phyloP scores from a whole-genome alignment of 495 filamentous ascomycete genomes.

The Penicillium antarcticum region DNA sequence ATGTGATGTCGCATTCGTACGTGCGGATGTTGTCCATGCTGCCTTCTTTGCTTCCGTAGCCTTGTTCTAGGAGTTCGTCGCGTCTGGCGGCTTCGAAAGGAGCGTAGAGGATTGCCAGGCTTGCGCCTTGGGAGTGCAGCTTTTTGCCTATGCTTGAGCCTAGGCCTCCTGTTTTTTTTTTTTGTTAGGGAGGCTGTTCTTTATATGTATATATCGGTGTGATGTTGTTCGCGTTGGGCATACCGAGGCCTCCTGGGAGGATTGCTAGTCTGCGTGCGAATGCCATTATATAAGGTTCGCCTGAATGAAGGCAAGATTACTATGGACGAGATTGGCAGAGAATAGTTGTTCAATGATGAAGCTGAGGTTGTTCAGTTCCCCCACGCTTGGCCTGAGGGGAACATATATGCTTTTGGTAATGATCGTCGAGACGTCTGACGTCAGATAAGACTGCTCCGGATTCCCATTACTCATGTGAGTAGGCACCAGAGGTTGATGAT shows the following conservation, averaged over 20 bases:
- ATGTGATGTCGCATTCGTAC: conserved; percentile 43
- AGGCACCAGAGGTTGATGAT: not conserved
- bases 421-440: not conserved
- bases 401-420: not conserved
- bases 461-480: no score
- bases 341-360: not conserved
- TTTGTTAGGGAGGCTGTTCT: no score
- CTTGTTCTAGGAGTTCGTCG: conserved; percentile 30
- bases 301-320: no score
- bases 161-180: conserved; percentile 32
- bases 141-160: conserved; percentile 40
- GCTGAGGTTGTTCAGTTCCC: not conserved
- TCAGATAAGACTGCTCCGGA: not conserved
- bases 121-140: conserved; percentile 33
- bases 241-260: conserved; percentile 40
- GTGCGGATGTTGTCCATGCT: conserved; percentile 24
- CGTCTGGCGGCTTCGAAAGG: conserved; percentile 37
- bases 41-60: conserved; percentile 20
- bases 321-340: not conserved
- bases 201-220: not conserved
- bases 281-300: conserved; percentile 26
- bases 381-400: not conserved
- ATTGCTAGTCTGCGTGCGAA: conserved; percentile 35
- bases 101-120: conserved; percentile 38
- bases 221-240: conserved; percentile 6